These are phyloP conservation scores for Metschnikowia cerradonensis DNA, from an alignment of 805 yeast species.

Conservation along the genomic window DNA sequence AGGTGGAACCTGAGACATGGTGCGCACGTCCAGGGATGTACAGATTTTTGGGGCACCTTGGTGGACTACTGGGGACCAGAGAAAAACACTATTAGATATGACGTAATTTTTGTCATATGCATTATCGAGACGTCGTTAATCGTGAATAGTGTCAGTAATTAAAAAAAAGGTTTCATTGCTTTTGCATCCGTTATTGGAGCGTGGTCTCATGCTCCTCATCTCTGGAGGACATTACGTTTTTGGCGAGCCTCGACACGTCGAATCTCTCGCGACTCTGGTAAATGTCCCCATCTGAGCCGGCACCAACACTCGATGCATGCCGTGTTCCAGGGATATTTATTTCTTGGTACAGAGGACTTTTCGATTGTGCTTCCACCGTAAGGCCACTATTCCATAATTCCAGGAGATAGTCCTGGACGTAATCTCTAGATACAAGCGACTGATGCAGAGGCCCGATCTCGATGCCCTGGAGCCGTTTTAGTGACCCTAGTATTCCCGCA, in stretches of 20 bases:
- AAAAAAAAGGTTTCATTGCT: no score
- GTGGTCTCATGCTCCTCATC: background rate
- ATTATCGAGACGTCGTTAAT: no score
- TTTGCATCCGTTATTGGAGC: background rate
- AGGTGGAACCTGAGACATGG: background rate
- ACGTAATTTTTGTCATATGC: no score
- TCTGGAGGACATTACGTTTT: background rate
- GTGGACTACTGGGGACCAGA: no score
- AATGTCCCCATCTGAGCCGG: background rate
- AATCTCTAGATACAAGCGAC: background rate
- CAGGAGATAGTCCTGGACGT: background rate
- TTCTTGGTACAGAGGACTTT: background rate
- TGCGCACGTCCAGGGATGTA: background rate
- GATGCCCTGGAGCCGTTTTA: slow-evolving; percentile 1
- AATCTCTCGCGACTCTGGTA: background rate
- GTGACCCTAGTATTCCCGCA: slow-evolving; percentile 11
- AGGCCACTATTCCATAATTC: background rate
- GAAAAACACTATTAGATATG: no score
- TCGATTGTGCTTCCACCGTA: background rate
- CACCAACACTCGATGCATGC: background rate
- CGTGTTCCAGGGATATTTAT: background rate
- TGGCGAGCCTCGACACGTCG: background rate
- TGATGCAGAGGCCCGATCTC: background rate
- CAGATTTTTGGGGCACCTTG: background rate
- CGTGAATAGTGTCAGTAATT: background rate